Evolutionary conservation across 2,329 filamentous ascomycete species (phyloP), one percentile per base, ranked within the genome.

Genomic region (Arachnopeziza araneosa): DNA sequence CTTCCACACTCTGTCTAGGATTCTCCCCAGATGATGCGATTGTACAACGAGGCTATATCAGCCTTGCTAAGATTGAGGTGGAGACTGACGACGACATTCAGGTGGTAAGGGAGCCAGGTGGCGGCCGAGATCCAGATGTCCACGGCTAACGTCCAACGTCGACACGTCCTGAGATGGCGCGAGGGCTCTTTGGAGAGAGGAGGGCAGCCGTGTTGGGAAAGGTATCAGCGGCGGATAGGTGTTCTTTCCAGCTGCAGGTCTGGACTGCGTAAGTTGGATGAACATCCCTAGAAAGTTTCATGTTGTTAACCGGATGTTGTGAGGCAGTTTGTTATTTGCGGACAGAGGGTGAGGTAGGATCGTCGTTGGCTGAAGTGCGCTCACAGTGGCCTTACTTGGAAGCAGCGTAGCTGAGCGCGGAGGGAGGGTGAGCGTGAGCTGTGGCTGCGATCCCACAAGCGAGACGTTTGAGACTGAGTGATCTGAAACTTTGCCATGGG

Each of bases 31-130:
- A 65, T 62, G 62, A 63, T 66, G 63, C 63, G 63, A 65, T 54
- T 65, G 59, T 55, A 23, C 48, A 48, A 68, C 56, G 67, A 63
- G 60, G 61, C 60, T 66, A 68, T 70, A 71, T 69, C 68, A 70
- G 67, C 64, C 65, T 64, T 66, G 63, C 62, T 70, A 70, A 54
- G 23, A 3, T 54, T 26, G 65, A 44, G 57, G 58, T 53, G 32
- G 48, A 44, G 26, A 57, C 53, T 50, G 58, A 50, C 57, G 48
- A 48, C 5, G 24, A 22, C 49, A 44, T 49, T 55, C 53, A 10
- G 26, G 12, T 26, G 57, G 50, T 55, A 53, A 56, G 50, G 52
- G 26, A 9, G 59, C 57, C 55, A 62, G 48, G 48, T 52, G 50
- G 5, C 21, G 21, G 19, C 6, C 21, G 21, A 52, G 50, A 24